Conservation (phyloP, 768 basidiomycete genomes). For the Tulasnella calospora region DNA sequence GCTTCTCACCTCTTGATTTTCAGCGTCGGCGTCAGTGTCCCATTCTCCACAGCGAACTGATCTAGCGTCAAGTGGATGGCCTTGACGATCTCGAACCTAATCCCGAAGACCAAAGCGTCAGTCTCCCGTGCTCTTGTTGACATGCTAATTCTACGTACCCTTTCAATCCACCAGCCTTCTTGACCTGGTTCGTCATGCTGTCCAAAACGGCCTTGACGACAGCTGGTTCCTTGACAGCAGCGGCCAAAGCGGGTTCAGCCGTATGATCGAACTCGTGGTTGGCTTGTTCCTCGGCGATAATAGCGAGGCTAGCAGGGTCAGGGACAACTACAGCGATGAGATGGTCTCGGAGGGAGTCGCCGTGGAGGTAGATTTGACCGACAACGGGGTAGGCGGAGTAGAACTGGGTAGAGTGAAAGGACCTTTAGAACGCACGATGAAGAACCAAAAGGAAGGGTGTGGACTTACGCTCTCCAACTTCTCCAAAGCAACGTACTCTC, state of each 20-base stretch:
- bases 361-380: constrained; percentile 81
- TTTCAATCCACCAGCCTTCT: constrained; percentile 55
- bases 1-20: constrained; percentile 49
- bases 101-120: constrained; percentile 1
- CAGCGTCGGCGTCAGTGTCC: constrained; percentile 84
- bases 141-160: constrained; percentile 51
- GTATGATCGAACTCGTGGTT: constrained; percentile 46
- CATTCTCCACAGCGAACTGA: constrained; percentile 73
- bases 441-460: neutral
- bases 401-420: constrained; percentile 31
- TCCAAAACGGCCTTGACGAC: constrained; percentile 54
- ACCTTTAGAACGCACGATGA: neutral
- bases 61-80: constrained; percentile 68
- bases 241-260: constrained; percentile 48
- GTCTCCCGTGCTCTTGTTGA: neutral
- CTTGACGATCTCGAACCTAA: constrained; percentile 84
- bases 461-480: constrained; percentile 69
- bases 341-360: constrained; percentile 81
- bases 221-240: constrained; percentile 55
- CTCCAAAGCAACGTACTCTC: constrained; percentile 97
- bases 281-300: constrained; percentile 47
- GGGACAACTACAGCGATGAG: constrained; percentile 79
- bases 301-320: constrained; percentile 69
- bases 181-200: constrained; percentile 54
- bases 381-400: constrained; percentile 67